Percentiles rank a stretch among this genome's conserved stretches.
Evolutionary conservation across 2,329 filamentous ascomycete genomes (phyloP).

Genomic region (Polychaeton citri): DNA sequence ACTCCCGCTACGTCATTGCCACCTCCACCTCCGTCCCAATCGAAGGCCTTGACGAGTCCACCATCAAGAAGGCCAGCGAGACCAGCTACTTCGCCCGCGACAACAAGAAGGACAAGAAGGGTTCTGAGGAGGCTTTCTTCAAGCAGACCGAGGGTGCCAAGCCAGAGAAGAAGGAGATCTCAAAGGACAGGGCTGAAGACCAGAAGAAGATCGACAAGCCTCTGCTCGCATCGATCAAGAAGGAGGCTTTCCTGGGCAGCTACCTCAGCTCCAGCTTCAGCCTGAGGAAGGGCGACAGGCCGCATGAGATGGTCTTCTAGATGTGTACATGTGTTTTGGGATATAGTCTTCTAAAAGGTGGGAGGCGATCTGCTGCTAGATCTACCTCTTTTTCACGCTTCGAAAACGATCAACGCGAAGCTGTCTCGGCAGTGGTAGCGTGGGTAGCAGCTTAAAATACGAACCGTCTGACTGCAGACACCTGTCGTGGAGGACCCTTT

Average conservation of each 20-base stretch:
- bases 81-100: slow-evolving; percentile 94
- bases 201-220: slow-evolving; percentile 99
- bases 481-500: neutral
- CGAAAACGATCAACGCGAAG: neutral
- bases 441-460: neutral
- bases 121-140: slow-evolving; percentile 92
- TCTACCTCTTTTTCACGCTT: slow-evolving; percentile 1
- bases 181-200: slow-evolving; percentile 82
- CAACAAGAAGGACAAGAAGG: slow-evolving; percentile 87
- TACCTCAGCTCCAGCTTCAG: slow-evolving; percentile 96
- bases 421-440: neutral
- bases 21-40: slow-evolving; percentile 78
- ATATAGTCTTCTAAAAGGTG: neutral
- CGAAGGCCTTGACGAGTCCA: slow-evolving; percentile 59
- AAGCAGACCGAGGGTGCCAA: slow-evolving; percentile 78
- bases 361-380: slow-evolving; percentile 1
- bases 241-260: slow-evolving; percentile 83
- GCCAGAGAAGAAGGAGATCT: slow-evolving; percentile 95
- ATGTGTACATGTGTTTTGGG: too few relatives aligned
- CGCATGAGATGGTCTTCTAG: slow-evolving; percentile 99
- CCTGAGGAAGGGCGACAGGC: slow-evolving; percentile 98
- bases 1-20: slow-evolving; percentile 86
- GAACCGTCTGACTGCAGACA: neutral
- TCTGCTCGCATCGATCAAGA: slow-evolving; percentile 91
- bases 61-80: slow-evolving; percentile 63